Base-by-base conservation (phyloP, 345 rosid genomes). In the Gossypioides kirkii region DNA sequence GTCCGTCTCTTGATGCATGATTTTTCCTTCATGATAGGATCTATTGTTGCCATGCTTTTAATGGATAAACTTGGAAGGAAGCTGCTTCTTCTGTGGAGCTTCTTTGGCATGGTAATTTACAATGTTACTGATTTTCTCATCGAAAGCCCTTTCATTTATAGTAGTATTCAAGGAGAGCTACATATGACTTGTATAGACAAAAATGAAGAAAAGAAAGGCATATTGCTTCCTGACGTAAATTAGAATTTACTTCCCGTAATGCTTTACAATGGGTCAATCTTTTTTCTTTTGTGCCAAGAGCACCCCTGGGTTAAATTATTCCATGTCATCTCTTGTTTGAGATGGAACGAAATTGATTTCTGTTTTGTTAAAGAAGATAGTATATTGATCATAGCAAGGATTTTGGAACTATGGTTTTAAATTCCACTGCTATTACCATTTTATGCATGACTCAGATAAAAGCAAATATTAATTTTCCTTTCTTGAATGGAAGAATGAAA, bases 21-120 rank as follows among this genome's bases (percentile, higher is more conserved):
- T 50, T 58, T 61, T 73, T 49, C 54, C 42, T 70, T 52, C 43
- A 80, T 60, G 52, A 45, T 82, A 95, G 99, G 98, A 77, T 95
- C 99, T 69, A 1, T 89, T 64, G 13, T 86, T 28, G 99, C 99
- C 3, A 95, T 95, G 99, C 58, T 79, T 80, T 83, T 92, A 83
- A 95, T 95, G 99, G 99, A 95, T 84, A 95, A 82, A 82, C 79
- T 92, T 65, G 97, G 97, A 82, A 86, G 97, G 84, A 91, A 83
- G 73, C 77, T 83, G 78, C 90, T 91, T 54, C 94, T 91, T 17
- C 82, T 86, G 14, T 85, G 92, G 97, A 91, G 97, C 82, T 91
- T 89, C 79, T 77, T 84, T 43, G 92, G 94, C 88, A 89, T 91
- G 92, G 97, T 89, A 77, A 62, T 80, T 81, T 77, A 11, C 41